Percentiles rank a stretch among this genome's conserved stretches.
Evolutionary conservation across 495 filamentous ascomycete species (phyloP).

Genomic region (Penicillium diatomitis): DNA sequence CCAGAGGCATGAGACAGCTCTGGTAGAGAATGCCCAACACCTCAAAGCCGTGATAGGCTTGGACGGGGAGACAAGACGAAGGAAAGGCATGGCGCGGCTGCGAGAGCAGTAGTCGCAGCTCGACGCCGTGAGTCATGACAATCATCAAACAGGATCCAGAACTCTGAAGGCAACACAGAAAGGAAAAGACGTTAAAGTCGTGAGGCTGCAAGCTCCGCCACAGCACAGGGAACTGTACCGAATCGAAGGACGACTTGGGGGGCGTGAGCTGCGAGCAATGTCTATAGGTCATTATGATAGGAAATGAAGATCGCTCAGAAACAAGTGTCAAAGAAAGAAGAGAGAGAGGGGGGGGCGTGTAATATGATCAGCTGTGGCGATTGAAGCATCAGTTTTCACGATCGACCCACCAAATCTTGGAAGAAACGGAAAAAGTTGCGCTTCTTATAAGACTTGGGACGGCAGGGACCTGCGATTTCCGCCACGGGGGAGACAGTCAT

Average conservation of each 20-base stretch:
- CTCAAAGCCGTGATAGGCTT: constrained; percentile 2
- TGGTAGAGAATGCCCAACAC: background rate
- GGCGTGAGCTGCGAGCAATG: constrained; percentile 1
- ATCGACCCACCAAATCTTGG: constrained; percentile 32
- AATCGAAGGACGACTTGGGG: background rate
- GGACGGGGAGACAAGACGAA: constrained; percentile 17
- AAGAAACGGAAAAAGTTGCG: constrained; percentile 41
- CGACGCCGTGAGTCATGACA: constrained; percentile 23
- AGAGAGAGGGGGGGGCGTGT: background rate
- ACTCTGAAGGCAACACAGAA: background rate
- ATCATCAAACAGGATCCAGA: constrained; percentile 12
- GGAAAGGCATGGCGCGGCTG: constrained; percentile 25
- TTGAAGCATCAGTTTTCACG: constrained; percentile 7
- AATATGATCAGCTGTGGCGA: background rate
- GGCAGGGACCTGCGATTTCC: constrained; percentile 20
- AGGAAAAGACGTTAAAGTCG: constrained; percentile 27
- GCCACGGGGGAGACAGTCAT: constrained; percentile 53
- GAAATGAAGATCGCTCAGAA: constrained; percentile 5
- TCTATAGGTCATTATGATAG: constrained; percentile 23
- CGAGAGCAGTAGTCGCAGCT: constrained; percentile 36
- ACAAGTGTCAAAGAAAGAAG: constrained; percentile 1
- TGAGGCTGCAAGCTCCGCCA: constrained; percentile 11
- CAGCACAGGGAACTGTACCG: constrained; percentile 1
- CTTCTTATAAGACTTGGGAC: constrained; percentile 28
- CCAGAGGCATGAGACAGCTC: background rate